A percentile compares a stretch with the other conserved stretches of the same genome.
Evolutionary conservation across 495 filamentous ascomycete genomes (phyloP).

Genomic region (Aspergillus bertholletiae): DNA sequence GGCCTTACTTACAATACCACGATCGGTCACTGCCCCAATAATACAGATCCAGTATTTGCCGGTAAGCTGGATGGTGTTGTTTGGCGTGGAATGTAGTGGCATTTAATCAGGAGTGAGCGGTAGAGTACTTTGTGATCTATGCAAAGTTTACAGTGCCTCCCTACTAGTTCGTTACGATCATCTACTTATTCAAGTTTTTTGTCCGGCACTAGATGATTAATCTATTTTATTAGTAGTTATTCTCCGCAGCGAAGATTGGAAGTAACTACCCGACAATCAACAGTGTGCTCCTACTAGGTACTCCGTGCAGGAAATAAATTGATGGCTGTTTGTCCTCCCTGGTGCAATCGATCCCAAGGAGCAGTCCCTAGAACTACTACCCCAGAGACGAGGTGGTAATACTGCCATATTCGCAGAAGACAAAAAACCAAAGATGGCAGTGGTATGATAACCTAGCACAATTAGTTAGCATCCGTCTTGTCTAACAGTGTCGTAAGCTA

Average conservation of each 20-base stretch:
- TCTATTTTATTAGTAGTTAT: neutral
- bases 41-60: slow-evolving; percentile 17
- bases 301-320: neutral
- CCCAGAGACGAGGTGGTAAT: neutral
- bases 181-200: neutral
- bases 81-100: slow-evolving; percentile 21
- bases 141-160: neutral
- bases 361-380: neutral
- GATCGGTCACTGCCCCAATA: slow-evolving; percentile 1
- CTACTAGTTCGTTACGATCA: neutral
- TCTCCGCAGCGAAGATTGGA: neutral
- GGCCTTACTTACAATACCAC: slow-evolving; percentile 14
- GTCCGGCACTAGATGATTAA: neutral
- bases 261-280: neutral
- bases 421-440: neutral
- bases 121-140: slow-evolving; percentile 2
- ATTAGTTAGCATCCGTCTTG: neutral
- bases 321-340: neutral
- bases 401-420: neutral
- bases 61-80: slow-evolving; percentile 16
- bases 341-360: neutral
- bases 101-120: too few species aligned
- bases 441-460: neutral
- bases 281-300: neutral
- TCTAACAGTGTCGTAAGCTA: neutral